Evolutionary conservation across 2,329 filamentous ascomycete species (phyloP).

Genomic region (Penicillium sp.): DNA sequence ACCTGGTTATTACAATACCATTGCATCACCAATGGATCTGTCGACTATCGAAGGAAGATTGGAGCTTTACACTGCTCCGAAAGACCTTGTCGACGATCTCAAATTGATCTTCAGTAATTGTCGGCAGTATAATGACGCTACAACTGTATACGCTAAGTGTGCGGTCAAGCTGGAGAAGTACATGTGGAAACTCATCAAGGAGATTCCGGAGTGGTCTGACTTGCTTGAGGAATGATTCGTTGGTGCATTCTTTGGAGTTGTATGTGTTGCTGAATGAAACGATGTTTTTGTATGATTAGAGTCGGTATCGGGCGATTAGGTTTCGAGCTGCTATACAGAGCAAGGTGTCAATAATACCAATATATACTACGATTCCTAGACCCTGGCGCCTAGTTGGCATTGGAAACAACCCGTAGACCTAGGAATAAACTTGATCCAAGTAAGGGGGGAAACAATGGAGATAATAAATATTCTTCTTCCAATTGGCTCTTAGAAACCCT

Average conservation of each 20-base stretch:
- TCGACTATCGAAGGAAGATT: conserved; percentile 96
- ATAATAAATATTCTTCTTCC: conserved; percentile 6
- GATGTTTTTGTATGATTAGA: neutral
- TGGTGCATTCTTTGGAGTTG: neutral
- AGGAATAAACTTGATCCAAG: neutral
- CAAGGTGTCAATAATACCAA: neutral
- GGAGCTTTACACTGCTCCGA: conserved; percentile 83
- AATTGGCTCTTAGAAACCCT: neutral
- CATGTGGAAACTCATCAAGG: conserved; percentile 91
- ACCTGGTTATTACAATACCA: conserved; percentile 97
- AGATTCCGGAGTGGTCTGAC: conserved; percentile 83
- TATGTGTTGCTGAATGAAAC: neutral
- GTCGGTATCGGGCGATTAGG: neutral
- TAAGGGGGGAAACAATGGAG: neutral
- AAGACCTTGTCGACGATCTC: conserved; percentile 88
- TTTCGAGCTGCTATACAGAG: neutral
- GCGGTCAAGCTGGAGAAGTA: conserved; percentile 90
- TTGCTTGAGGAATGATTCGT: neutral
- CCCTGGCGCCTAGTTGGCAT: neutral
- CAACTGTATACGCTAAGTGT: conserved; percentile 87
- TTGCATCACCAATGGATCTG: conserved; percentile 95
- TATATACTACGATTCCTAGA: neutral
- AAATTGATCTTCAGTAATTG: conserved; percentile 93
- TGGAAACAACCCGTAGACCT: neutral
- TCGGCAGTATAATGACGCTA: conserved; percentile 93